Conservation (phyloP, 495 filamentous ascomycete species). For the Physcia stellaris region DNA sequence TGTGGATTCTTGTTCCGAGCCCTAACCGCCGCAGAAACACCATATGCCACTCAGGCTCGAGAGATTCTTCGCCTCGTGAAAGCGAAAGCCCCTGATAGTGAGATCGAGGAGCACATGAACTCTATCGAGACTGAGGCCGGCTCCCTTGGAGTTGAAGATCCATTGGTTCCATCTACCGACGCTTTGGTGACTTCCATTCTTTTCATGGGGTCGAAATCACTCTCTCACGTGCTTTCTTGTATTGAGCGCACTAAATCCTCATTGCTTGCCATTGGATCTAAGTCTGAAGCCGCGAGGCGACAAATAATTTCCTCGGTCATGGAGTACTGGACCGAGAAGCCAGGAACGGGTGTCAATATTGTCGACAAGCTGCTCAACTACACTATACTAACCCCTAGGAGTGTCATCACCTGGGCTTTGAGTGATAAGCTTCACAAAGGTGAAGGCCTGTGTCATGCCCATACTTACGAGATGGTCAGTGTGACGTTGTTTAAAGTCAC, state of each 20-base stretch:
- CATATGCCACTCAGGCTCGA: constrained; percentile 66
- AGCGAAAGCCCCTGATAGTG: constrained; percentile 69
- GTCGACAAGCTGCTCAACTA: constrained; percentile 97
- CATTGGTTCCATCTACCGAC: constrained; percentile 72
- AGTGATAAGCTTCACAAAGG: constrained; percentile 49
- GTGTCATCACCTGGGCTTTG: constrained; percentile 82
- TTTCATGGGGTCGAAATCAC: constrained; percentile 82
- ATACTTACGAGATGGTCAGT: constrained; percentile 79
- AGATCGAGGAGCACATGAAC: constrained; percentile 63
- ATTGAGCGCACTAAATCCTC: constrained; percentile 94
- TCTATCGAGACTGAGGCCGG: constrained; percentile 63
- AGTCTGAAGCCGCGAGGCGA: constrained; percentile 55
- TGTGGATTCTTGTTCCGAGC: constrained; percentile 7
- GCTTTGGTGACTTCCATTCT: constrained; percentile 87
- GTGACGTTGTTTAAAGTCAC: constrained; percentile 88
- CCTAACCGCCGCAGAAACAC: constrained; percentile 42
- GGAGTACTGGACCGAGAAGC: constrained; percentile 85
- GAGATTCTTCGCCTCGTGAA: constrained; percentile 67
- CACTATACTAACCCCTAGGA: constrained; percentile 70
- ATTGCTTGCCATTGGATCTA: constrained; percentile 60
- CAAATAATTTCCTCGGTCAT: constrained; percentile 88
- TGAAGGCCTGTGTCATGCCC: constrained; percentile 51
- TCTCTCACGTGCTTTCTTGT: constrained; percentile 88
- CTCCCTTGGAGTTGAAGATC: constrained; percentile 49
- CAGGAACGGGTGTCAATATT: constrained; percentile 83